Percentiles rank a stretch among this genome's conserved stretches.
Conservation (phyloP, 1,139 yeast genomes). For the Insectozyma bohioensis region DNA sequence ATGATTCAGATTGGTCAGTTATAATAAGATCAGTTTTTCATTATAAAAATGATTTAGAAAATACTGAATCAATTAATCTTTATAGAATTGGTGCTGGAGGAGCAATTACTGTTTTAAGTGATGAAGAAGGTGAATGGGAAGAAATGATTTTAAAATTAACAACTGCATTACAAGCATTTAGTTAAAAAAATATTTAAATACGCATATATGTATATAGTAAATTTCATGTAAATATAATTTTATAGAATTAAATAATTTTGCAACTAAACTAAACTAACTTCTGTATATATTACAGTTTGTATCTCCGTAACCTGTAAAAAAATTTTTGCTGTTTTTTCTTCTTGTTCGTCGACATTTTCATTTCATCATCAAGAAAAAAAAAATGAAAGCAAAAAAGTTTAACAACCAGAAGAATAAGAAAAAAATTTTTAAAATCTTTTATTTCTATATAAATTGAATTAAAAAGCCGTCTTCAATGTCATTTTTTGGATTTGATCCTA, state of each 20-base stretch:
- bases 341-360: constrained; percentile 5
- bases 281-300: background rate
- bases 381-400: constrained; percentile 1
- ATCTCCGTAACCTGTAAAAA: background rate
- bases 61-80: constrained; percentile 23
- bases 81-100: constrained; percentile 99
- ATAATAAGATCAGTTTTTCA: constrained; percentile 81
- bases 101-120: constrained; percentile 89
- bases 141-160: constrained; percentile 83
- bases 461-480: constrained; percentile 37
- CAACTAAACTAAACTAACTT: too few species aligned
- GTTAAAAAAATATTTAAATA: too few species aligned
- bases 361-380: too few species aligned
- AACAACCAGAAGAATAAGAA: too few species aligned
- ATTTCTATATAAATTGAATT: background rate
- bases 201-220: too few species aligned
- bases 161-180: constrained; percentile 72
- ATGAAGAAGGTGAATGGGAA: constrained; percentile 82
- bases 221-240: background rate
- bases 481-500: constrained; percentile 56
- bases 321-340: background rate
- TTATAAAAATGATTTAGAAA: constrained; percentile 52
- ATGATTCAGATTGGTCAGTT: constrained; percentile 95
- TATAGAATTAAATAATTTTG: background rate
- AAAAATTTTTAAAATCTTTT: too few species aligned